Evolutionary conservation across 306 rosid species (phyloP), one percentile per base, ranked within the genome.

Genomic region (Corylus americana): DNA sequence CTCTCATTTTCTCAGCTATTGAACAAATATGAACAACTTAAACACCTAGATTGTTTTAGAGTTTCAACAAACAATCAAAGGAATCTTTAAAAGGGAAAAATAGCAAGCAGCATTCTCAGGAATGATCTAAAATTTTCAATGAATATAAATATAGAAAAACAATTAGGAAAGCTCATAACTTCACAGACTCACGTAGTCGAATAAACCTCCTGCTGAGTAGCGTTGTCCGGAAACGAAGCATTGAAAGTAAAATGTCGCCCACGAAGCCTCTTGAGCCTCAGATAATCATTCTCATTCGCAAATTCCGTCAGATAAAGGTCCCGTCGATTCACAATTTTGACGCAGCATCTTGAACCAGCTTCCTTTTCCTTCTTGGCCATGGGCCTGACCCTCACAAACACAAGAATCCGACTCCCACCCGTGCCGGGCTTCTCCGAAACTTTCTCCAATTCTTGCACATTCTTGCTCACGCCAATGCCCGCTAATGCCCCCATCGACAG

Each of bases 301-400:
- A 89, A 92, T 73, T 95, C 98, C 20, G 98, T 89, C 47, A 95
- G 80, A 76, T 86, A 95, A 82, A 95, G 90, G 54, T 95, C 98
- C 48, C 98, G 91, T 27, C 89, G 74, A 63, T 92, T 90, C 73
- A 83, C 89, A 25, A 93, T 86, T 76, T 85, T 90, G 9, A 95
- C 96, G 31, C 97, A 92, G 78, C 98, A 83, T 79, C 92, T 76
- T 0, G 97, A 90, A 42, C 93, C 95, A 42, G 66, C 89, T 67
- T 95, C 96, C 81, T 76, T 89, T 61, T 95, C 98, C 80, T 90
- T 95, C 91, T 82, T 91, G 12, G 84, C 90, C 98, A 92, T 89
- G 1, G 98, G 98, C 74, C 98, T 85, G 7, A 95, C 85, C 89
- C 98, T 91, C 85, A 95, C 98, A 29, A 90, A 95, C 81, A 95